These are phyloP conservation scores for Asterella californica DNA, from an alignment of 225 moss, liverwort and hornwort genomes.

Conservation along the genomic window DNA sequence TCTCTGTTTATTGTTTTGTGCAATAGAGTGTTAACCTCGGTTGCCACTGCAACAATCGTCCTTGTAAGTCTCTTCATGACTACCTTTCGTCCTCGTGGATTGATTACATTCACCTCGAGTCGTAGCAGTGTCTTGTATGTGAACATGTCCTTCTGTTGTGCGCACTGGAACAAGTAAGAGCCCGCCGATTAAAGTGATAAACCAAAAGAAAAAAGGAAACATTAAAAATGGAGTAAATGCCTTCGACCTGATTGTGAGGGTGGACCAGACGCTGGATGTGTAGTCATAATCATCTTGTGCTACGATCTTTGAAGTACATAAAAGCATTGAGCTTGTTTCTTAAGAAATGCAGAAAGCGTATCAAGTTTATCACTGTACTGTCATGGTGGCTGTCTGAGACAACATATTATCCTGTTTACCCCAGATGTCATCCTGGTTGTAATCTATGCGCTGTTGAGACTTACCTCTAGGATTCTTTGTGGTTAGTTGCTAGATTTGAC, in stretches of 20 bases:
- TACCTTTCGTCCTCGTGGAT: neutral
- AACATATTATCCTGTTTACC: neutral
- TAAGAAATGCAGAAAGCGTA: too few relatives aligned
- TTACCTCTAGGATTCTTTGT: neutral
- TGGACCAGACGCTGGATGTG: neutral
- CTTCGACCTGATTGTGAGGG: neutral
- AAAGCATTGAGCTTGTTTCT: neutral
- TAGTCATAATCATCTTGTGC: neutral
- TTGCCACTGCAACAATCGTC: conserved; percentile 46
- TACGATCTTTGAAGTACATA: neutral
- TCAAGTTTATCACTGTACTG: too few relatives aligned
- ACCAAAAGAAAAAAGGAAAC: too few relatives aligned
- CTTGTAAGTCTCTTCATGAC: conserved; percentile 21
- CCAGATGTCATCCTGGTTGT: neutral
- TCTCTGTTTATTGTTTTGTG: conserved; percentile 80
- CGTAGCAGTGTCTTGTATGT: too few relatives aligned
- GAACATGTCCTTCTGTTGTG: neutral
- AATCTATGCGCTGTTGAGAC: neutral
- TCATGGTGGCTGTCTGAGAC: neutral
- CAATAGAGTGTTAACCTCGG: conserved; percentile 65
- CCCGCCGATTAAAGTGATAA: neutral
- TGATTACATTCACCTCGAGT: too few relatives aligned
- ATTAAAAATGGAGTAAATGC: too few relatives aligned
- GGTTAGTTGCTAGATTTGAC: neutral
- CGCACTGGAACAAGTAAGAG: neutral